Conservation (phyloP, 257 asterid genomes). For the Voacanga thouarsii region DNA sequence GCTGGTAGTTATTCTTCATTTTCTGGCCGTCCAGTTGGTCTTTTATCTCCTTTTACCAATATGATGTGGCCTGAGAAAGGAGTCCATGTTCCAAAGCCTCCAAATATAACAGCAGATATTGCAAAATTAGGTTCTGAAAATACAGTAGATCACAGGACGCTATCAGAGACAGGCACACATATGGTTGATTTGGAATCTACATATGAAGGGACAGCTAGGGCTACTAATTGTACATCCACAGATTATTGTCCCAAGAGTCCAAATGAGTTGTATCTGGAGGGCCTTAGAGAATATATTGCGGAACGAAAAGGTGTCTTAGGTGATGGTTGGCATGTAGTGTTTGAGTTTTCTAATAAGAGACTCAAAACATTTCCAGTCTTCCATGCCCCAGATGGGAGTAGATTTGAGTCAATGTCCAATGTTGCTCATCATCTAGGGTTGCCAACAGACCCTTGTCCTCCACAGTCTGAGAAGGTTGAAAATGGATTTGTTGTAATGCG, state of each 20-base stretch:
- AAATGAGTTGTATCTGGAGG: conserved; percentile 53
- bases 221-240: conserved; percentile 29
- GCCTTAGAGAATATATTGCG: conserved; percentile 60
- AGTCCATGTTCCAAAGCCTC: conserved; percentile 32
- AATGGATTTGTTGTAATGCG: conserved; percentile 29
- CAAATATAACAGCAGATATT: conserved; percentile 21
- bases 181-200: conserved; percentile 26
- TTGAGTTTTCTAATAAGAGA: conserved; percentile 46
- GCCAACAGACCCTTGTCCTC: conserved; percentile 26
- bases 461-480: conserved; percentile 38
- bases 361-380: conserved; percentile 60
- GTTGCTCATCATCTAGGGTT: conserved; percentile 78
- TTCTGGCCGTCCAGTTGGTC: conserved; percentile 32
- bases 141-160: conserved; percentile 25
- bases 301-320: conserved; percentile 63
- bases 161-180: conserved; percentile 23
- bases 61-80: conserved; percentile 31
- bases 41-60: conserved; percentile 29
- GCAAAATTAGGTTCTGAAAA: conserved; percentile 29
- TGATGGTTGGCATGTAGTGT: conserved; percentile 85
- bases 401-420: conserved; percentile 63
- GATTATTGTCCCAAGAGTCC: conserved; percentile 37
- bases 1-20: conserved; percentile 33
- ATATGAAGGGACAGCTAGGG: conserved; percentile 29
- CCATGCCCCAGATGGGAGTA: conserved; percentile 68